Percentiles rank a stretch among this genome's conserved stretches.
These are phyloP conservation scores for Rhododendron henanense DNA, from an alignment of 148 eudicot genomes.

Conservation along the genomic window DNA sequence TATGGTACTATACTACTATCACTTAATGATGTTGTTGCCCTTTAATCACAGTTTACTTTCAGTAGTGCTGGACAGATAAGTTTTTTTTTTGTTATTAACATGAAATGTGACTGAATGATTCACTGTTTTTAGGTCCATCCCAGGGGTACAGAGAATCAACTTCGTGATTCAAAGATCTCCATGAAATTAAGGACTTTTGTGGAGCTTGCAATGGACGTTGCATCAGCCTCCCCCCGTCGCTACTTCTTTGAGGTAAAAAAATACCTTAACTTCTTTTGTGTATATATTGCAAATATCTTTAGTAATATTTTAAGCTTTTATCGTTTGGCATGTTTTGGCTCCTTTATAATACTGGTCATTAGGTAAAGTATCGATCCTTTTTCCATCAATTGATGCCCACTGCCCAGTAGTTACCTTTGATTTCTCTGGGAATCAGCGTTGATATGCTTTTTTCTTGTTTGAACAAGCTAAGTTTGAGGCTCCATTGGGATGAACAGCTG, in stretches of 20 bases:
- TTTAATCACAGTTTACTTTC: neutral
- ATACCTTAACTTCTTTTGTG: neutral
- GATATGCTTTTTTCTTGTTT: neutral
- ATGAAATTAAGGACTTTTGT: slow-evolving; percentile 64
- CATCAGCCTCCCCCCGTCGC: slow-evolving; percentile 92
- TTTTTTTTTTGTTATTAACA: neutral
- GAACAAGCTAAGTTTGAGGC: neutral
- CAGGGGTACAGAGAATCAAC: slow-evolving; percentile 28
- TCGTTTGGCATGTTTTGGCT: slow-evolving; percentile 7
- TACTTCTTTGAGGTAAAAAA: slow-evolving; percentile 81
- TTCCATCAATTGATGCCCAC: neutral
- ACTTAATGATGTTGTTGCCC: neutral
- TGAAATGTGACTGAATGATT: neutral
- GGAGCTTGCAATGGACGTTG: slow-evolving; percentile 82
- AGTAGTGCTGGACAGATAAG: neutral
- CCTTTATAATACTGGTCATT: neutral
- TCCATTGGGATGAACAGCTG: neutral
- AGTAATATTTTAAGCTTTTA: neutral
- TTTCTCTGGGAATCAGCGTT: neutral
- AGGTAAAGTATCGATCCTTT: neutral
- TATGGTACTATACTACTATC: neutral
- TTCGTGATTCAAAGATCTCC: slow-evolving; percentile 27
- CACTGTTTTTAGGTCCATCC: slow-evolving; percentile 55
- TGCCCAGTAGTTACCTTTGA: neutral
- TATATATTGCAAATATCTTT: neutral